phyloP scores from a whole-genome alignment of 805 yeast species.

The Wickerhamomyces alni region DNA sequence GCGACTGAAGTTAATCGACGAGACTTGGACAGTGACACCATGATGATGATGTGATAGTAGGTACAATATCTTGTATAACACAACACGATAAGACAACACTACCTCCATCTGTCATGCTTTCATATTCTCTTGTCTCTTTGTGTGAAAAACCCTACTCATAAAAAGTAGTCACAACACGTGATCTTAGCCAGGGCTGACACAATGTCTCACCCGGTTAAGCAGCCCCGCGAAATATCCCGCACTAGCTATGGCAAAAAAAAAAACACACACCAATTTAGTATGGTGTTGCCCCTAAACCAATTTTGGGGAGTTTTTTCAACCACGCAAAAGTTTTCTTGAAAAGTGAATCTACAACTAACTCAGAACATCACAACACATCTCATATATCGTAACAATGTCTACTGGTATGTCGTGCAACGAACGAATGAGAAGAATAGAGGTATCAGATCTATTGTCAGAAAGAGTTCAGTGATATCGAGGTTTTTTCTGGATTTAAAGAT shows the following conservation, averaged over 20 bases:
- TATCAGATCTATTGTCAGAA: too few relatives aligned
- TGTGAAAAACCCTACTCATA: neutral
- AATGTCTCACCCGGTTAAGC: neutral
- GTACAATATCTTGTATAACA: too few relatives aligned
- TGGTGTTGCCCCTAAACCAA: conserved; percentile 2
- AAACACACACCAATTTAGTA: neutral
- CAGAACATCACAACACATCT: conserved; percentile 7
- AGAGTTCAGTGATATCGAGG: too few relatives aligned
- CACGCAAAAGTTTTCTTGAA: conserved; percentile 25
- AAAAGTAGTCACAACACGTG: conserved; percentile 5
- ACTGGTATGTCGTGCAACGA: conserved; percentile 19
- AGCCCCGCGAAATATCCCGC: too few relatives aligned
- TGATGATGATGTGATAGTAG: too few relatives aligned
- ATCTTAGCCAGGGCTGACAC: neutral
- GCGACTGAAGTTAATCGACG: too few relatives aligned
- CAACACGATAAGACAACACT: too few relatives aligned
- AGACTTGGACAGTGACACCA: too few relatives aligned
- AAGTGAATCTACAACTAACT: conserved; percentile 9
- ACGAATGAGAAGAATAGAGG: neutral
- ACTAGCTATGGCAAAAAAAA: too few relatives aligned
- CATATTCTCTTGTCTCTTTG: neutral
- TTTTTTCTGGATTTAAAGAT: too few relatives aligned
- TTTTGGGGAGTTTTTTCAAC: conserved; percentile 9
- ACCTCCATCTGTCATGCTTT: too few relatives aligned
- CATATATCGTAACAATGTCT: conserved; percentile 21